phyloP scores from a whole-genome alignment of 2,329 filamentous ascomycete genomes.

The Leptodontidium sp. region DNA sequence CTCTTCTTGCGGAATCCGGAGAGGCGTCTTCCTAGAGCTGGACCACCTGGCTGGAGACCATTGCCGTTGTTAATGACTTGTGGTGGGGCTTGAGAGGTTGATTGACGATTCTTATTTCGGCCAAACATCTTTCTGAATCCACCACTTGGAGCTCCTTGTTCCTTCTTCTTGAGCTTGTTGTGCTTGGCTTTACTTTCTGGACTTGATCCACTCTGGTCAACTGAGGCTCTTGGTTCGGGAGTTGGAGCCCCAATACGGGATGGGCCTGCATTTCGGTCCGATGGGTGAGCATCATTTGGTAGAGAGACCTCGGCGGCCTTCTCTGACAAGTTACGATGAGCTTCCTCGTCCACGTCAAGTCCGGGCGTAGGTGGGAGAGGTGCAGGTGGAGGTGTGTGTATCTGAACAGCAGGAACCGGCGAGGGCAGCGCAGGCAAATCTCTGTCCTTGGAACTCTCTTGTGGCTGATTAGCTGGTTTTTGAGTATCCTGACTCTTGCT shows the following conservation, averaged over 20 bases:
- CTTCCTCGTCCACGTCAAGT: constrained; percentile 31
- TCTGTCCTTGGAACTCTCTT: constrained; percentile 37
- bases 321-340: constrained; percentile 44
- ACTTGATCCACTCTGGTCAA: constrained; percentile 47
- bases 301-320: constrained; percentile 46
- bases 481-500: constrained; percentile 40
- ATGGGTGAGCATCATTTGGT: constrained; percentile 39
- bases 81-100: constrained; percentile 61
- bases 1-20: constrained; percentile 52
- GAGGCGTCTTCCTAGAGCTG: constrained; percentile 49
- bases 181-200: constrained; percentile 55
- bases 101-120: constrained; percentile 65
- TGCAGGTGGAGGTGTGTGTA: constrained; percentile 37
- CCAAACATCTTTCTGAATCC: constrained; percentile 73
- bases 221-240: constrained; percentile 39
- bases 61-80: constrained; percentile 59
- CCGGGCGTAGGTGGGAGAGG: constrained; percentile 39
- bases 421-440: constrained; percentile 53
- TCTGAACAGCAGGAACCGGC: constrained; percentile 46
- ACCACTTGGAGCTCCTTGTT: constrained; percentile 47
- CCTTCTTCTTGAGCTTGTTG: constrained; percentile 64
- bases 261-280: constrained; percentile 33
- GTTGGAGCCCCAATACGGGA: constrained; percentile 36
- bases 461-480: constrained; percentile 32
- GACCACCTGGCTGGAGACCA: constrained; percentile 41